Evolutionary conservation across 2,329 filamentous ascomycete genomes (phyloP).

Genomic region (Apiospora rasikravindrae): DNA sequence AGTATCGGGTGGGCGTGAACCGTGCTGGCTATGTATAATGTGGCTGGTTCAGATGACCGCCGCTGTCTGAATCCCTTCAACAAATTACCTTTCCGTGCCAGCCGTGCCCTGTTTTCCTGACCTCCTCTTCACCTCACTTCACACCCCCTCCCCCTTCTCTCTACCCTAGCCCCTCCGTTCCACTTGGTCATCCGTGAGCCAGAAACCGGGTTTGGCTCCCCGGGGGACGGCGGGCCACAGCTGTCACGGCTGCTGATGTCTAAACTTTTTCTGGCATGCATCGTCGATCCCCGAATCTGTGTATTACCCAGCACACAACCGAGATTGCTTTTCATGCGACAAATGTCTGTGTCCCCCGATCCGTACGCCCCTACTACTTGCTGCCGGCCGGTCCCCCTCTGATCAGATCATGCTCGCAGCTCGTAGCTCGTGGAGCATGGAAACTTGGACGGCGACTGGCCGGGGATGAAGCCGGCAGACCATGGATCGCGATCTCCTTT

Average conservation of each 20-base stretch:
- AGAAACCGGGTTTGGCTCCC: not conserved
- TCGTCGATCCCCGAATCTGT: not conserved
- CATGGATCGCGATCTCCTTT: not conserved
- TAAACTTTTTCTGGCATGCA: not conserved
- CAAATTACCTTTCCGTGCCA: not conserved
- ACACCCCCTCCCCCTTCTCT: not conserved
- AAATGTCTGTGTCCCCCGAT: not conserved
- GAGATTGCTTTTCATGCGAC: not conserved
- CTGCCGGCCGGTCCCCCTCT: not conserved
- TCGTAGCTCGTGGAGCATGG: not conserved
- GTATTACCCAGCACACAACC: not conserved
- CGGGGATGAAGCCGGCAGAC: not conserved
- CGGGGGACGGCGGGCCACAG: not conserved
- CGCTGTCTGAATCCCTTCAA: not conserved
- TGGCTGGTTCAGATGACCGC: not conserved
- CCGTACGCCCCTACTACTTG: not conserved
- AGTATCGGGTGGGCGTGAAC: not conserved
- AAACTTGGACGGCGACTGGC: not conserved
- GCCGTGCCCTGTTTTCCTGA: not conserved
- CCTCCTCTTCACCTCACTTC: not conserved
- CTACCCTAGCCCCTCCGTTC: not conserved
- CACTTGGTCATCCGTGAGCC: not conserved
- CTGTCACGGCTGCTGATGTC: not conserved
- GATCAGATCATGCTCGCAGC: not conserved
- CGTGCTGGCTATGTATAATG: not conserved